Percentiles rank a stretch among this genome's conserved stretches.
phyloP scores from a whole-genome alignment of 2,329 filamentous ascomycete species.

The Hypoxylon sp. region DNA sequence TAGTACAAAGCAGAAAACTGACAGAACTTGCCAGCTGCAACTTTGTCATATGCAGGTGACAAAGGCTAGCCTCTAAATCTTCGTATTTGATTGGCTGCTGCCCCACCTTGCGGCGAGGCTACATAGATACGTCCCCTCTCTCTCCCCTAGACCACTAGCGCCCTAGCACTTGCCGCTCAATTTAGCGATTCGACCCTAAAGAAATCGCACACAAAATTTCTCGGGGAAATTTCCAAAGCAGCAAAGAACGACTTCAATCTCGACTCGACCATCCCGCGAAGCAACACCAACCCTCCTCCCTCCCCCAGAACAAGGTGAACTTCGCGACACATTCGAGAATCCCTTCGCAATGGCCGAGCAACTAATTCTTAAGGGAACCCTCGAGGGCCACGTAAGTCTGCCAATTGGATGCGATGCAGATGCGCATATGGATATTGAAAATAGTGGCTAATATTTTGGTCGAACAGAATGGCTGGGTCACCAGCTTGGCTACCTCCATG shows the following conservation, averaged over 20 bases:
- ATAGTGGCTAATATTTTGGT: slow-evolving; percentile 48
- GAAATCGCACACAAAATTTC: slow-evolving; percentile 66
- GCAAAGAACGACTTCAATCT: slow-evolving; percentile 54
- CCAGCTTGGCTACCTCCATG: slow-evolving; percentile 96
- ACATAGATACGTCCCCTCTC: neutral
- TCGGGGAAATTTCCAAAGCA: slow-evolving; percentile 56
- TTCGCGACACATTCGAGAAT: slow-evolving; percentile 51
- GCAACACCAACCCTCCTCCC: slow-evolving; percentile 52
- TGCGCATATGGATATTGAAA: slow-evolving; percentile 21
- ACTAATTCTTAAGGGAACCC: slow-evolving; percentile 95
- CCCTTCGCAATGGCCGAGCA: slow-evolving; percentile 84
- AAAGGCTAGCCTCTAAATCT: neutral
- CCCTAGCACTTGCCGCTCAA: slow-evolving; percentile 10
- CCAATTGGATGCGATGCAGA: slow-evolving; percentile 1
- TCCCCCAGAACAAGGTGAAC: slow-evolving; percentile 52
- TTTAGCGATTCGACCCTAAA: slow-evolving; percentile 61
- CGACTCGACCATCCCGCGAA: slow-evolving; percentile 40
- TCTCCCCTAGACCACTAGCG: neutral
- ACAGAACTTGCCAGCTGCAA: slow-evolving; percentile 9
- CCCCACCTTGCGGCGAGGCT: slow-evolving; percentile 50
- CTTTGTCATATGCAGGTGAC: slow-evolving; percentile 14
- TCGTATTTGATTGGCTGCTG: slow-evolving; percentile 49
- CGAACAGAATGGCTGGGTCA: slow-evolving; percentile 93
- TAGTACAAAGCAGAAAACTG: no score
- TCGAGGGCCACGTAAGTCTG: slow-evolving; percentile 90